Evolutionary conservation across 805 yeast species (phyloP).

Genomic region (Pichia manshurica): DNA sequence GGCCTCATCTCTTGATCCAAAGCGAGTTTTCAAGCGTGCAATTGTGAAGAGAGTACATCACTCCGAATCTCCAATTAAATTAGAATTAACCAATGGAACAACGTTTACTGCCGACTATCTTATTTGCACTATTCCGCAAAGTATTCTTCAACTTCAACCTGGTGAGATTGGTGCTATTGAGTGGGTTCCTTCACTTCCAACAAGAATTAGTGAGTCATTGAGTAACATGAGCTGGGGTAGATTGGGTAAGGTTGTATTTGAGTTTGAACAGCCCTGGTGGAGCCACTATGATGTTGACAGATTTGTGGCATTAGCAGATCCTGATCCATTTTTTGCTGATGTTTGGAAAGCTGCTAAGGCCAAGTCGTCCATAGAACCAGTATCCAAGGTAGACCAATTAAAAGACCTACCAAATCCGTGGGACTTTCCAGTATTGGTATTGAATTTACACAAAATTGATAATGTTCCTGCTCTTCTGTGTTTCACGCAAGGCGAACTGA

Average conservation of each 20-base stretch:
- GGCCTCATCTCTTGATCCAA: constrained; percentile 33
- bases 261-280: constrained; percentile 64
- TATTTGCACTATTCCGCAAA: constrained; percentile 74
- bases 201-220: constrained; percentile 37
- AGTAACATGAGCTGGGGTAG: constrained; percentile 53
- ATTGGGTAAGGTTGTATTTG: constrained; percentile 68
- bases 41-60: constrained; percentile 39
- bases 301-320: constrained; percentile 39
- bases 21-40: constrained; percentile 35
- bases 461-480: constrained; percentile 52
- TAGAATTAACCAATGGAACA: constrained; percentile 32
- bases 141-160: constrained; percentile 45
- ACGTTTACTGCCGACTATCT: constrained; percentile 44
- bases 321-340: constrained; percentile 17
- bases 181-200: constrained; percentile 56
- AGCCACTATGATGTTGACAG: constrained; percentile 41
- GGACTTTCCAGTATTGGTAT: constrained; percentile 54
- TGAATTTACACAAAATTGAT: constrained; percentile 50
- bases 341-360: constrained; percentile 6
- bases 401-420: constrained; percentile 38
- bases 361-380: background rate
- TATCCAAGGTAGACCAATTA: background rate
- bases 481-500: constrained; percentile 67
- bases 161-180: constrained; percentile 41
- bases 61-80: constrained; percentile 19